Percentiles rank a stretch among this genome's conserved stretches.
Evolutionary conservation across 805 yeast species (phyloP).

Genomic region (Barnettozyma sucrosica): DNA sequence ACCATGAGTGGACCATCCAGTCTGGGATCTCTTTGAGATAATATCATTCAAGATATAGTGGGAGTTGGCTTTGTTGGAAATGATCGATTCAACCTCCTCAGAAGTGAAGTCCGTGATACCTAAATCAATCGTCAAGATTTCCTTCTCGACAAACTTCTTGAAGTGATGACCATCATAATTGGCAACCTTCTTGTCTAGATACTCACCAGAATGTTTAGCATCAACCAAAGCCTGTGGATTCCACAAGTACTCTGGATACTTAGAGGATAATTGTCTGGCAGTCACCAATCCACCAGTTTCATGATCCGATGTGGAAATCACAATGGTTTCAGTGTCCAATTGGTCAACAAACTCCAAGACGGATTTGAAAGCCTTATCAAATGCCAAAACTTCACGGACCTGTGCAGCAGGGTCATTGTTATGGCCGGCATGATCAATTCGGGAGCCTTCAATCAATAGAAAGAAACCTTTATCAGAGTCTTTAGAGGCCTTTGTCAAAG

Average conservation of each 20-base stretch:
- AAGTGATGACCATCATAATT: conserved; percentile 30
- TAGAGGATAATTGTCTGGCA: conserved; percentile 64
- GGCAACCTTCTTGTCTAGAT: conserved; percentile 43
- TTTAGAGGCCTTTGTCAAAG: conserved; percentile 59
- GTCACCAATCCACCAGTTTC: conserved; percentile 94
- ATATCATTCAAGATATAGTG: conserved; percentile 55
- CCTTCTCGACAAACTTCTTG: conserved; percentile 42
- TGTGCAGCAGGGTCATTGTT: conserved; percentile 92
- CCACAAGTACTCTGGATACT: conserved; percentile 87
- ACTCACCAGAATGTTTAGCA: conserved; percentile 76
- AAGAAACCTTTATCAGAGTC: conserved; percentile 82
- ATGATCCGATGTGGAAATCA: conserved; percentile 85
- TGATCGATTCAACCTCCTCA: conserved; percentile 45
- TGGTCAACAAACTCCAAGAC: conserved; percentile 65
- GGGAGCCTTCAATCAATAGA: conserved; percentile 81
- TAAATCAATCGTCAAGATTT: conserved; percentile 55
- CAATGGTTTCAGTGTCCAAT: conserved; percentile 68
- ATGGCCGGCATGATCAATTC: conserved; percentile 96
- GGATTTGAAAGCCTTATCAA: conserved; percentile 72
- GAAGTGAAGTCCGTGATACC: conserved; percentile 55
- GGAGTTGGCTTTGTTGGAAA: conserved; percentile 29
- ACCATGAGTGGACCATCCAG: conserved; percentile 97
- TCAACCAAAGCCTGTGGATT: conserved; percentile 68
- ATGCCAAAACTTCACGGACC: conserved; percentile 85
- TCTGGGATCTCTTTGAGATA: conserved; percentile 75